Evolutionary conservation across 352 stramenopile species (phyloP).

Genomic region (Aphanomyces cochlioides): DNA sequence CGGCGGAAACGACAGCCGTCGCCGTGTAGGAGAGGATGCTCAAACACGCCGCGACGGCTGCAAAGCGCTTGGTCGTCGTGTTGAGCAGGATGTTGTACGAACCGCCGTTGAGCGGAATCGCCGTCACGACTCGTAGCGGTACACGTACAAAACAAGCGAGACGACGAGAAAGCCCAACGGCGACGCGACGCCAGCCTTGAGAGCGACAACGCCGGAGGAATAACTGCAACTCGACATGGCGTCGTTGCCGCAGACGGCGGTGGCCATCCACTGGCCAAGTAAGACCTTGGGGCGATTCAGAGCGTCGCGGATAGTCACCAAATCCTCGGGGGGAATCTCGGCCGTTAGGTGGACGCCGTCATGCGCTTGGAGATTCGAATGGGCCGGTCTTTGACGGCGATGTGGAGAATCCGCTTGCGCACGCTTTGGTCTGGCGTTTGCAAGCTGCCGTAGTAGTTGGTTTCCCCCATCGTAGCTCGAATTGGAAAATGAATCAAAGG

Average conservation of each 20-base stretch:
- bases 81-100: constrained; percentile 92
- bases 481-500: constrained; percentile 14
- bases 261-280: constrained; percentile 79
- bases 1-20: constrained; percentile 71
- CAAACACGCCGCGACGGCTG: constrained; percentile 80
- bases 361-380: not conserved
- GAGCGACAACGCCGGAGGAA: constrained; percentile 57
- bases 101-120: constrained; percentile 87
- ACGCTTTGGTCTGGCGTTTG: not conserved
- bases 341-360: not conserved
- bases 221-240: constrained; percentile 86
- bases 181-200: constrained; percentile 75
- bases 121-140: constrained; percentile 85
- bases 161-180: constrained; percentile 79
- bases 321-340: constrained; percentile 27
- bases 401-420: too few species aligned
- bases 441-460: not conserved
- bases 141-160: constrained; percentile 58
- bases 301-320: constrained; percentile 30
- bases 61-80: constrained; percentile 86
- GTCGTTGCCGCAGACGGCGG: constrained; percentile 89
- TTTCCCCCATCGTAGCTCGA: not conserved
- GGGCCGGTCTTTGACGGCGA: not conserved
- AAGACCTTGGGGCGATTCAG: constrained; percentile 30
- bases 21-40: constrained; percentile 90